A percentile compares a stretch with the other conserved stretches of the same genome.
Evolutionary conservation across 2,329 filamentous ascomycete genomes (phyloP).

Genomic region (Huntiella moniliformis): DNA sequence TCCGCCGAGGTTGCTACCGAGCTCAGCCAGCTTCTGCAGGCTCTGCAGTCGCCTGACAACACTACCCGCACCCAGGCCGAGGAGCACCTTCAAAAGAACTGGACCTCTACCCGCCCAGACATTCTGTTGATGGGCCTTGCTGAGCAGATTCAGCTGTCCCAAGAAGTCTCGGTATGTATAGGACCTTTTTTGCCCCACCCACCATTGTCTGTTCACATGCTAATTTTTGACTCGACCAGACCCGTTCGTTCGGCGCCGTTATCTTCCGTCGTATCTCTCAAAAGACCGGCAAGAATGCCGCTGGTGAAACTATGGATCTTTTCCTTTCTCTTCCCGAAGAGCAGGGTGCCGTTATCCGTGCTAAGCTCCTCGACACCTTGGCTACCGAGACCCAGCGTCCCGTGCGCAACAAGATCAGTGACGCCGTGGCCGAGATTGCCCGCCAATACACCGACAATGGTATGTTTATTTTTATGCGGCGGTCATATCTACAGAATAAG

Average conservation of each 20-base stretch:
- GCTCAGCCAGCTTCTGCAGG: slow-evolving; percentile 70
- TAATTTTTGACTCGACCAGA: slow-evolving; percentile 28
- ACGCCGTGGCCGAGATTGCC: slow-evolving; percentile 90
- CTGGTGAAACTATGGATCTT: slow-evolving; percentile 57
- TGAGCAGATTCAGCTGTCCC: slow-evolving; percentile 71
- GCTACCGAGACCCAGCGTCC: slow-evolving; percentile 51
- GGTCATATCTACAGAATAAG: neutral
- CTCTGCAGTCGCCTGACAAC: slow-evolving; percentile 81
- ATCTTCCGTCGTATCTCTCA: slow-evolving; percentile 87
- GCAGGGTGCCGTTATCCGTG: slow-evolving; percentile 59
- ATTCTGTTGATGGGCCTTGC: slow-evolving; percentile 83
- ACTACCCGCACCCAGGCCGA: slow-evolving; percentile 67
- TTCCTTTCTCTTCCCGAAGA: slow-evolving; percentile 63
- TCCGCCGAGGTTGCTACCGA: slow-evolving; percentile 68
- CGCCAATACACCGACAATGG: slow-evolving; percentile 86
- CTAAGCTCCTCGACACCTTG: slow-evolving; percentile 65
- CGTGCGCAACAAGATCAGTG: slow-evolving; percentile 87
- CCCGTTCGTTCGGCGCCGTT: slow-evolving; percentile 77
- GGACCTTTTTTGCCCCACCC: neutral
- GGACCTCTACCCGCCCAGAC: slow-evolving; percentile 66
- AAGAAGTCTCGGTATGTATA: slow-evolving; percentile 45
- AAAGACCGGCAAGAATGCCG: slow-evolving; percentile 61
- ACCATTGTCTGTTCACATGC: neutral
- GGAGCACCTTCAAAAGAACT: slow-evolving; percentile 77
- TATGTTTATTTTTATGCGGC: slow-evolving; percentile 26